Conservation (phyloP, 305 asterid species). For the Solanum hybrid region DNA sequence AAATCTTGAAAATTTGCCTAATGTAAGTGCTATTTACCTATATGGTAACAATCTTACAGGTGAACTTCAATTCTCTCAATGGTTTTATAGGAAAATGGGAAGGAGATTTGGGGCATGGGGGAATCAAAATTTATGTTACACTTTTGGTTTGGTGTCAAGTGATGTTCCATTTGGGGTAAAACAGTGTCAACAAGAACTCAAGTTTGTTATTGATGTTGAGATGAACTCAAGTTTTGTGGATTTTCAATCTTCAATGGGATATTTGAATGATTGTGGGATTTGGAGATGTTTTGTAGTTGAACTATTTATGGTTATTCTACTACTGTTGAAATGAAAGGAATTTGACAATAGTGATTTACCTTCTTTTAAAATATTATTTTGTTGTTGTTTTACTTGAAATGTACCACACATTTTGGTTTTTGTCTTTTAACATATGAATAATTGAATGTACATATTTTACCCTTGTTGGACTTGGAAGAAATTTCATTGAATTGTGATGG, state of each 20-base stretch:
- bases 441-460: neutral
- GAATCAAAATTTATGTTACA: slow-evolving; percentile 69
- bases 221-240: slow-evolving; percentile 17
- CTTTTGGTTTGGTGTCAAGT: slow-evolving; percentile 16
- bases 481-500: neutral
- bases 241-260: slow-evolving; percentile 9
- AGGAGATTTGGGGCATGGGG: slow-evolving; percentile 86
- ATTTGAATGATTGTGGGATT: slow-evolving; percentile 17
- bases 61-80: slow-evolving; percentile 46
- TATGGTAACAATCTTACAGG: slow-evolving; percentile 83
- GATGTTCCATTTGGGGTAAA: slow-evolving; percentile 59
- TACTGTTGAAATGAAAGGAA: neutral
- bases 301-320: slow-evolving; percentile 17
- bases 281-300: slow-evolving; percentile 19
- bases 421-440: neutral
- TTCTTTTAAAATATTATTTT: too few relatives aligned
- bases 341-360: neutral
- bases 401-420: neutral
- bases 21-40: slow-evolving; percentile 51
- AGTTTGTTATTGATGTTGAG: slow-evolving; percentile 9
- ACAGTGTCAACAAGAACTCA: slow-evolving; percentile 31
- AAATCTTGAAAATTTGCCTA: slow-evolving; percentile 43
- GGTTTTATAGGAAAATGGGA: slow-evolving; percentile 63
- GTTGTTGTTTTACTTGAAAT: neutral
- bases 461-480: neutral